Conservation (phyloP, 176 grass and related monocot genomes). For the Pontederia paniculata region DNA sequence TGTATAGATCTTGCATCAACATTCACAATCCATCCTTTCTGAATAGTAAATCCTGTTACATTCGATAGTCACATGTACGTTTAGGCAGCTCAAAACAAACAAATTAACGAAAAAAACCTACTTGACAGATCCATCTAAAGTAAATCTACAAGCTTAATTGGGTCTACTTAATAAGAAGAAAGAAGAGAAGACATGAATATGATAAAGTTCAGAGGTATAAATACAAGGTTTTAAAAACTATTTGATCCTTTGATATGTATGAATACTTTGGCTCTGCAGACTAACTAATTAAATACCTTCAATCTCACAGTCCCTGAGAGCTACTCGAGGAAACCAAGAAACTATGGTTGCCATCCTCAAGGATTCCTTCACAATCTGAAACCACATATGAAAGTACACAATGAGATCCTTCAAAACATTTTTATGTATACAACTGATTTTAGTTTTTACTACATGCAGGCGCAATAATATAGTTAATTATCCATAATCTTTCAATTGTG, state of each 20-base stretch:
- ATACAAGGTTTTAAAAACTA: too few species aligned
- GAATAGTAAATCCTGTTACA: constrained; percentile 49
- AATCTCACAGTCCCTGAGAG: constrained; percentile 71
- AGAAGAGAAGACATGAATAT: too few species aligned
- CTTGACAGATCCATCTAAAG: neutral
- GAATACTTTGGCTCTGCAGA: too few species aligned
- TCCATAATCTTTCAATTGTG: too few species aligned
- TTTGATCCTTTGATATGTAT: too few species aligned
- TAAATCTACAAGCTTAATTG: too few species aligned
- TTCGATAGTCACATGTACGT: neutral
- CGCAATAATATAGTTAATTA: neutral
- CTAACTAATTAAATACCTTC: constrained; percentile 33
- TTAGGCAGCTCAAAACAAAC: neutral
- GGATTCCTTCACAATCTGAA: constrained; percentile 73
- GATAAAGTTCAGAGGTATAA: too few species aligned
- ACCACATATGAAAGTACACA: neutral
- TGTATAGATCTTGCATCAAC: constrained; percentile 68
- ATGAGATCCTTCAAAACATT: neutral
- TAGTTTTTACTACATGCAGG: neutral
- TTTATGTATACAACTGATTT: neutral
- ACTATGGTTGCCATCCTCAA: constrained; percentile 81
- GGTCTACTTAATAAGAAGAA: too few species aligned
- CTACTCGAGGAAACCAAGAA: constrained; percentile 96
- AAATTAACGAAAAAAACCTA: neutral
- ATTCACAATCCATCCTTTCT: constrained; percentile 77